These are phyloP conservation scores for Penicillium brevicompactum DNA, from an alignment of 2,329 filamentous ascomycete genomes.

Conservation along the genomic window DNA sequence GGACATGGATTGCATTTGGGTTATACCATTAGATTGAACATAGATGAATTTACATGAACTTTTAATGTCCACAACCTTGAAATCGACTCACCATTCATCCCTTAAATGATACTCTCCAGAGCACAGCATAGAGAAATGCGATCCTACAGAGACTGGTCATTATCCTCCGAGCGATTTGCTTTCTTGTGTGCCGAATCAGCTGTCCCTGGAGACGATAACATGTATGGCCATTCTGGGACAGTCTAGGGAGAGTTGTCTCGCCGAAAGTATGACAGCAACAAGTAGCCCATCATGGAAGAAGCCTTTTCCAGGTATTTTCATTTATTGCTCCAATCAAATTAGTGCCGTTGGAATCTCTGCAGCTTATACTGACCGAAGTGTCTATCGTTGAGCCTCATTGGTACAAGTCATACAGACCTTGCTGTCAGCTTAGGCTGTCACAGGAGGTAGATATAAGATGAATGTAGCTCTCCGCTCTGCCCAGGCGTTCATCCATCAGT, in stretches of 20 bases:
- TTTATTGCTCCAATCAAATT: too few relatives aligned
- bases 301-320: too few relatives aligned
- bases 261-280: background rate
- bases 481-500: too few relatives aligned
- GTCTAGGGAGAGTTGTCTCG: background rate
- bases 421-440: background rate
- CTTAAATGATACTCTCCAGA: background rate
- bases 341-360: too few relatives aligned
- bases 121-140: background rate
- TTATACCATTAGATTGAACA: slow-evolving; percentile 4
- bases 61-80: background rate
- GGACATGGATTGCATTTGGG: slow-evolving; percentile 8
- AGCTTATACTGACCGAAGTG: background rate
- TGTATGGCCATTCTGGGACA: background rate
- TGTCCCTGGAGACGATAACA: background rate
- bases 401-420: background rate
- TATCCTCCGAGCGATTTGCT: background rate
- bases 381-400: background rate
- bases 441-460: background rate
- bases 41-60: slow-evolving; percentile 49
- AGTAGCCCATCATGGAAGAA: background rate
- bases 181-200: too few relatives aligned
- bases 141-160: background rate
- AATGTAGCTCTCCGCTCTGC: background rate
- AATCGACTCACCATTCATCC: background rate